Percentiles rank a stretch among this genome's conserved stretches.
These are phyloP conservation scores for Parastagonospora nodorum DNA, from an alignment of 2,329 filamentous ascomycete genomes.

Conservation along the genomic window DNA sequence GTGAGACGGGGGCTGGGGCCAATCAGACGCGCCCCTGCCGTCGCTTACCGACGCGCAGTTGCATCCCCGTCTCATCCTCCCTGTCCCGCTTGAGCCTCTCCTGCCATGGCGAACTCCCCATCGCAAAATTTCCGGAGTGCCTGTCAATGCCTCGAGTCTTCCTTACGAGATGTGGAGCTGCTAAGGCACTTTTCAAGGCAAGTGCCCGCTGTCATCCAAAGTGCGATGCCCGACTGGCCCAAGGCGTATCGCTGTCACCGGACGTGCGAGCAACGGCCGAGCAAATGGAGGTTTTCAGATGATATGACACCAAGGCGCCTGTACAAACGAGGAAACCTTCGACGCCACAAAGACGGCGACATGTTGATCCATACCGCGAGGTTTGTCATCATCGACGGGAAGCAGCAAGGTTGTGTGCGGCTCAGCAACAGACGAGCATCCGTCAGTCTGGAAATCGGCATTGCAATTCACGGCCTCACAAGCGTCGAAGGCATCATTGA, in stretches of 20 bases:
- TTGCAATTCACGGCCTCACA: background rate
- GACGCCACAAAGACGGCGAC: background rate
- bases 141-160: background rate
- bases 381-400: background rate
- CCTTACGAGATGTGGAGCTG: background rate
- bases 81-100: constrained; percentile 1
- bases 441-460: background rate
- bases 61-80: constrained; percentile 22
- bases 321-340: background rate
- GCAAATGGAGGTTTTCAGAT: background rate
- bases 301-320: background rate
- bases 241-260: background rate
- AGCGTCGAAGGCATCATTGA: no score
- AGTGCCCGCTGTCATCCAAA: constrained; percentile 1
- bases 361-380: constrained; percentile 1
- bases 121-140: background rate
- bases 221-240: background rate
- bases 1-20: constrained; percentile 11
- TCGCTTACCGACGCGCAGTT: constrained; percentile 10
- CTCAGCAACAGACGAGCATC: constrained; percentile 10
- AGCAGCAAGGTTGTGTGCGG: constrained; percentile 1
- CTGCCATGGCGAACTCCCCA: constrained; percentile 9
- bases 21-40: constrained; percentile 19
- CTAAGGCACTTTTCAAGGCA: background rate
- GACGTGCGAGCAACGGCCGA: background rate